Evolutionary conservation across 148 eudicot genomes (phyloP).

Genomic region (Rhododendron williamsianum): DNA sequence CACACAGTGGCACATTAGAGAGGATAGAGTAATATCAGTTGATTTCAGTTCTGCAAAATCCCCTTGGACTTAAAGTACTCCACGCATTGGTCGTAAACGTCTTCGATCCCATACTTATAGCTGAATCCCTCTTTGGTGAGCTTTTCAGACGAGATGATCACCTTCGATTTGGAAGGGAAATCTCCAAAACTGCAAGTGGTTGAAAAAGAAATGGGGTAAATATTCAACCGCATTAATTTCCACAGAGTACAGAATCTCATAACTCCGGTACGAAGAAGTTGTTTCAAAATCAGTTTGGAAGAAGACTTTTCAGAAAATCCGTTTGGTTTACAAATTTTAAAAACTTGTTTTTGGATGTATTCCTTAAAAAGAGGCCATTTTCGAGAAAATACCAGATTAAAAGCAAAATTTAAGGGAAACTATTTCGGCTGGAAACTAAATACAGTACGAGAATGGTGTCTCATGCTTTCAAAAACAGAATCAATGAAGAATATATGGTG

Average conservation of each 20-base stretch:
- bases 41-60: constrained; percentile 36
- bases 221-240: not conserved
- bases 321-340: not conserved
- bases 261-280: not conserved
- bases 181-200: constrained; percentile 40
- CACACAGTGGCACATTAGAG: not conserved
- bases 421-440: not conserved
- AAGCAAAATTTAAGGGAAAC: not conserved
- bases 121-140: constrained; percentile 59
- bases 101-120: constrained; percentile 61
- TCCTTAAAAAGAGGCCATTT: not conserved
- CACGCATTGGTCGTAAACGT: constrained; percentile 47
- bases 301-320: not conserved
- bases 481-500: not conserved
- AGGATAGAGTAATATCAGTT: not conserved
- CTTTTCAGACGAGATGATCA: constrained; percentile 59
- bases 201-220: not conserved
- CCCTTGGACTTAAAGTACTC: constrained; percentile 43
- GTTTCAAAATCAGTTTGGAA: not conserved
- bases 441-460: not conserved
- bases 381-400: not conserved
- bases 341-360: not conserved
- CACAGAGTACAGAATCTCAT: not conserved
- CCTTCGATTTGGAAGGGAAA: constrained; percentile 48
- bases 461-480: not conserved